phyloP scores from a whole-genome alignment of 176 grass and related monocot genomes.

The Oropetium thomaeum region DNA sequence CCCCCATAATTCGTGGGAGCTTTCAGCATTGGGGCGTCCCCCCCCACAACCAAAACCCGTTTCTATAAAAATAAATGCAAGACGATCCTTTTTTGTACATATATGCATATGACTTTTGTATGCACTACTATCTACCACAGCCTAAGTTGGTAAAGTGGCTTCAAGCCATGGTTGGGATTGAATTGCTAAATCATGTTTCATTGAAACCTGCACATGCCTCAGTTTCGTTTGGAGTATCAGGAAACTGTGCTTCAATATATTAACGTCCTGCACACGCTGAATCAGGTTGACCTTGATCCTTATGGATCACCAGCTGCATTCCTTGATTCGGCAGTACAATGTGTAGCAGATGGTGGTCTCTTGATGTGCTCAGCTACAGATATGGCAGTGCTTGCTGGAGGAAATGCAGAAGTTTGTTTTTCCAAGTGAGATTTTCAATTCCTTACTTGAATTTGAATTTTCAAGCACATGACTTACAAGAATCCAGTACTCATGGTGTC shows the following conservation, averaged over 20 bases:
- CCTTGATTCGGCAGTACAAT: conserved; percentile 82
- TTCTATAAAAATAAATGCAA: neutral
- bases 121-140: neutral
- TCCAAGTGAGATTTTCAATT: conserved; percentile 62
- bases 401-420: conserved; percentile 75
- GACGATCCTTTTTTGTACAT: too few species aligned
- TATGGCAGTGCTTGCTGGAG: conserved; percentile 81
- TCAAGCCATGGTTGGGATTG: too few species aligned
- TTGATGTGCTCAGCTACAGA: conserved; percentile 91
- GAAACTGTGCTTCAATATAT: neutral
- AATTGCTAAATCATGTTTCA: neutral
- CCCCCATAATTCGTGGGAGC: too few species aligned
- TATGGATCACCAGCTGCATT: conserved; percentile 83
- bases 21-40: too few species aligned
- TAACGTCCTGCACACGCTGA: conserved; percentile 11
- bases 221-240: neutral
- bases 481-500: neutral
- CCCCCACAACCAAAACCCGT: too few species aligned
- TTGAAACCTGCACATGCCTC: neutral
- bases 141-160: neutral
- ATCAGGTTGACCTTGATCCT: conserved; percentile 83
- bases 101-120: too few species aligned
- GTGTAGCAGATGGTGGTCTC: conserved; percentile 65
- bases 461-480: neutral
- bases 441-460: neutral